Conservation (phyloP, 495 filamentous ascomycete genomes). For the Tuber borchii region DNA sequence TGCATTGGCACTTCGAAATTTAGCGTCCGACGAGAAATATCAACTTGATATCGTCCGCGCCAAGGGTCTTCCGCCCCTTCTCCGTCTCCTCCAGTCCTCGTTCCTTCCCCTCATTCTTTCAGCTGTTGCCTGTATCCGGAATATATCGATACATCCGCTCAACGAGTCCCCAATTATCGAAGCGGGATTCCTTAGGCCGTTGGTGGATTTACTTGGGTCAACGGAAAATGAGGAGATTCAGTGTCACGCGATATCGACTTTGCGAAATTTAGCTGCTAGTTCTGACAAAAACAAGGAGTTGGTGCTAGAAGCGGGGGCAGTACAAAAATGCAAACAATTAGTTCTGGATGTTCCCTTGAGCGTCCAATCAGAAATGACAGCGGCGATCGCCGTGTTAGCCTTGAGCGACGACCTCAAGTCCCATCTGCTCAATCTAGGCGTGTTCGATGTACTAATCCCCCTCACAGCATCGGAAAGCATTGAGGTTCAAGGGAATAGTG, state of each 20-base stretch:
- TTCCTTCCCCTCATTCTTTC: conserved; percentile 95
- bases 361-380: conserved; percentile 98
- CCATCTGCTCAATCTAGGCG: conserved; percentile 81
- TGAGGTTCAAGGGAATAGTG: conserved; percentile 97
- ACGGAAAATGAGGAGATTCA: conserved; percentile 99
- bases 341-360: conserved; percentile 88
- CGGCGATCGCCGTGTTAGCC: conserved; percentile 94
- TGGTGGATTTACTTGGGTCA: conserved; percentile 88
- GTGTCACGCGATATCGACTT: conserved; percentile 94
- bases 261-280: conserved; percentile 90
- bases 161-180: conserved; percentile 99
- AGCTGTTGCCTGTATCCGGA: conserved; percentile 94
- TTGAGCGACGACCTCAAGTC: conserved; percentile 93
- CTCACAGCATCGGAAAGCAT: conserved; percentile 91
- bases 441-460: conserved; percentile 94
- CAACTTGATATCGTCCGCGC: conserved; percentile 94
- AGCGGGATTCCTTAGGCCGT: conserved; percentile 84
- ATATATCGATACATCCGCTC: conserved; percentile 96
- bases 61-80: conserved; percentile 71
- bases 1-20: conserved; percentile 83
- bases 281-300: conserved; percentile 95
- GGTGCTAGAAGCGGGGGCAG: conserved; percentile 89
- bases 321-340: conserved; percentile 96
- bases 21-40: conserved; percentile 97
- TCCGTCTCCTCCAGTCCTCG: conserved; percentile 84